These are phyloP conservation scores for Aspergillus tanneri DNA, from an alignment of 2,329 filamentous ascomycete genomes.

Conservation along the genomic window DNA sequence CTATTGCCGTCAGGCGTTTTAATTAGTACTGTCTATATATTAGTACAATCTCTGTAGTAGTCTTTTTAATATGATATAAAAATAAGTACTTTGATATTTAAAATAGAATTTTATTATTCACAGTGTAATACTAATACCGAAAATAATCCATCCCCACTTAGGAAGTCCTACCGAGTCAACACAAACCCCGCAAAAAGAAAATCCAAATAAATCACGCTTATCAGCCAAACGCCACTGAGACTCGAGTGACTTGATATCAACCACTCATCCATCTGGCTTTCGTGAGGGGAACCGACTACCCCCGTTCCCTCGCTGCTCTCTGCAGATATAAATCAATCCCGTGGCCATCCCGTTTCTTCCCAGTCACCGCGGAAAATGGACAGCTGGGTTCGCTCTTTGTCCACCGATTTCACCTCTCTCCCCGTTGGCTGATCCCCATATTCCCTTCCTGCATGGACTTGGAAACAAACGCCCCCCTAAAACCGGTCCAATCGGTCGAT, in stretches of 20 bases:
- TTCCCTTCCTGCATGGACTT: constrained; percentile 27
- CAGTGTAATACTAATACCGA: too few relatives aligned
- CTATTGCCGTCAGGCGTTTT: too few relatives aligned
- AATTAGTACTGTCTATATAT: too few relatives aligned
- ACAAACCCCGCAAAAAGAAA: constrained; percentile 22
- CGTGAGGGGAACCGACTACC: background rate
- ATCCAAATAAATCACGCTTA: constrained; percentile 3
- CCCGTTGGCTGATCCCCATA: constrained; percentile 23
- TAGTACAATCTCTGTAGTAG: too few relatives aligned
- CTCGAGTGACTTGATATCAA: background rate
- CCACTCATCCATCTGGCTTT: background rate
- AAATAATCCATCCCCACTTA: constrained; percentile 27
- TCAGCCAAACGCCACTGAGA: background rate
- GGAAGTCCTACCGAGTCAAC: constrained; percentile 33
- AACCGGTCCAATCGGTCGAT: constrained; percentile 31
- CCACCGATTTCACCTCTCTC: constrained; percentile 21
- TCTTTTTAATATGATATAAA: too few relatives aligned
- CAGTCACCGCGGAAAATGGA: constrained; percentile 29
- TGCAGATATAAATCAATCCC: background rate
- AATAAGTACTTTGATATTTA: too few relatives aligned
- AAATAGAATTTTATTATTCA: too few relatives aligned
- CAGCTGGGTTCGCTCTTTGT: constrained; percentile 14
- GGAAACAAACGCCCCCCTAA: constrained; percentile 28
- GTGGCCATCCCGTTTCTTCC: constrained; percentile 1
- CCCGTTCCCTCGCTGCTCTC: background rate